phyloP scores from a whole-genome alignment of 2,329 filamentous ascomycete genomes.

The Trichoderma endophyticum region DNA sequence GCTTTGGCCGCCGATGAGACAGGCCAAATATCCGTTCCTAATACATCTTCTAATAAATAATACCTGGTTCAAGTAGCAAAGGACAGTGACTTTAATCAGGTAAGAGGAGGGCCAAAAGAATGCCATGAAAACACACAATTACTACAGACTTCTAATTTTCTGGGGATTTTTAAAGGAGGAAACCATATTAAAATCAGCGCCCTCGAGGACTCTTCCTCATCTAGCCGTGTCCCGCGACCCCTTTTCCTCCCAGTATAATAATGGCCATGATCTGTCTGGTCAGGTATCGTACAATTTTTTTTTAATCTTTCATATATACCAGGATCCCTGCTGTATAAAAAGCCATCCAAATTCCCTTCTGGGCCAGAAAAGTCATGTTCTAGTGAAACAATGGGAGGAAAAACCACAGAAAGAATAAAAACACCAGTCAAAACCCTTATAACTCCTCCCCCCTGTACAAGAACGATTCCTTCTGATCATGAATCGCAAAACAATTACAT shows the following conservation, averaged over 20 bases:
- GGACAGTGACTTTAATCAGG: background rate
- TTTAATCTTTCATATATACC: slow-evolving; percentile 18
- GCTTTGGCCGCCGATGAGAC: slow-evolving; percentile 38
- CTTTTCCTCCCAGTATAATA: background rate
- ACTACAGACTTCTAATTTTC: slow-evolving; percentile 3
- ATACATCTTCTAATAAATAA: background rate
- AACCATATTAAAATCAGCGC: background rate
- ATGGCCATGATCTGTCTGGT: slow-evolving; percentile 20
- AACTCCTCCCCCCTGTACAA: slow-evolving; percentile 19
- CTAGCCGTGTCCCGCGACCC: background rate
- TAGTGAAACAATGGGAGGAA: slow-evolving; percentile 1
- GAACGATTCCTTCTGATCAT: background rate
- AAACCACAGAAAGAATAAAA: slow-evolving; percentile 9
- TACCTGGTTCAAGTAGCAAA: background rate
- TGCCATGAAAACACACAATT: slow-evolving; percentile 1
- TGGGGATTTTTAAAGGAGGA: background rate
- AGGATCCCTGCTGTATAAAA: slow-evolving; percentile 17
- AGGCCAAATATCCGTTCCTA: background rate
- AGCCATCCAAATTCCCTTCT: slow-evolving; percentile 4
- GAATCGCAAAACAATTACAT: background rate
- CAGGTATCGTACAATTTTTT: slow-evolving; percentile 28
- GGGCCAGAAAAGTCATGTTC: background rate
- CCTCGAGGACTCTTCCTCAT: slow-evolving; percentile 15
- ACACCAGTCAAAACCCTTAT: slow-evolving; percentile 21
- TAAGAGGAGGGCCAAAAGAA: slow-evolving; percentile 6